Base-by-base conservation (phyloP, 306 rosid genomes). In the Sophora flavescens region DNA sequence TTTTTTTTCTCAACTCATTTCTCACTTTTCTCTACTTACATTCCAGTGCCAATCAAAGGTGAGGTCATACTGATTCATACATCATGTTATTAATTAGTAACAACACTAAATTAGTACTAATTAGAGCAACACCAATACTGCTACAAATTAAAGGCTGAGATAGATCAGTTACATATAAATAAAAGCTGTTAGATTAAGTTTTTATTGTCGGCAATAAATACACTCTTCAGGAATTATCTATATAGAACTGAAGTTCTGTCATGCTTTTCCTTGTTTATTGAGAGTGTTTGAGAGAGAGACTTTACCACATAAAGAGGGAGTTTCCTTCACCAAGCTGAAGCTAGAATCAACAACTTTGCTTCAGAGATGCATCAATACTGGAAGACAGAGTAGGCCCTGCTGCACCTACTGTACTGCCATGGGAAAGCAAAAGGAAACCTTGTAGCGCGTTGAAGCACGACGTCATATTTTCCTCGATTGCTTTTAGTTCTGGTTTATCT, bases 351-450 rank as follows among this genome's bases (percentile, higher is more conserved):
- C 22, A 22, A 22, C 22, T 22, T 22, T 22, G 22, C 22, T 22
- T 22, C 22, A 22, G 1, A 22, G 22, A 22, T 22, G 22, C 22
- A 22, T 22, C 22, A 22, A 22, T 79, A 38, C 77, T 50, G 44
- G 93, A 87, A 62, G 87, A 87, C 75, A 95, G 77, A 5, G 98
- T 95, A 59, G 90, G 22, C 22, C 22, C 22, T 22, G 22, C 22
- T 22, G 22, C 22, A 22, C 22, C 22, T 22, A 22, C 22, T 22
- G 22, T 22, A 22, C 22, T 22, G 22, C 22, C 22, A 22, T 22
- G 22, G 22, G 22, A 22, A 22, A 22, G 22, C 22, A 22, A 22
- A 22, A 22, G 22, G 22, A 22, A 22, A 22, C 22, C 22, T 22
- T 22, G 22, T 22, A 22, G 22, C 22, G 22, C 22, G 1, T 22